phyloP scores from a whole-genome alignment of 495 filamentous ascomycete species.

The Alectoria sarmentosa region DNA sequence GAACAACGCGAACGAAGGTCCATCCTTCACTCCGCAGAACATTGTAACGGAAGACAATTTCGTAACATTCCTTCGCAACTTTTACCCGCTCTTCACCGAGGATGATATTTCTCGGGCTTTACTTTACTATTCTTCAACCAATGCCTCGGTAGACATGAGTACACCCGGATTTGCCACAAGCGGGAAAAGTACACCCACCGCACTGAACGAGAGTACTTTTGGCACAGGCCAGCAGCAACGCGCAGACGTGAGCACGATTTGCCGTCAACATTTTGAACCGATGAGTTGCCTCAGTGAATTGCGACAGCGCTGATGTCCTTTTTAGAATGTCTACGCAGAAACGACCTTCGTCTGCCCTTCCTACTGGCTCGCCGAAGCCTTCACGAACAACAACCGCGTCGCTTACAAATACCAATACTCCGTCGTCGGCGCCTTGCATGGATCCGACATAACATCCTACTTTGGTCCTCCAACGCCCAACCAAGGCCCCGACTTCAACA shows the following conservation, averaged over 20 bases:
- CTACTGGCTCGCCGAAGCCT: conserved; percentile 58
- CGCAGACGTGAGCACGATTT: conserved; percentile 31
- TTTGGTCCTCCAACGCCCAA: conserved; percentile 35
- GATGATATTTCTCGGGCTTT: conserved; percentile 40
- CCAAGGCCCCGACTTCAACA: conserved; percentile 31
- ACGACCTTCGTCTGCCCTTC: conserved; percentile 55
- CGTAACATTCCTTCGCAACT: conserved; percentile 35
- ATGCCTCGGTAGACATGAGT: conserved; percentile 26
- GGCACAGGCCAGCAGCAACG: conserved; percentile 47
- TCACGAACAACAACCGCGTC: conserved; percentile 31
- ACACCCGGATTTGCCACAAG: conserved; percentile 37
- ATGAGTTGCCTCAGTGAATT: too few relatives aligned
- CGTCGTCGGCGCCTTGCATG: conserved; percentile 52
- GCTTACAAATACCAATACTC: conserved; percentile 57
- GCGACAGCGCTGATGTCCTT: too few relatives aligned
- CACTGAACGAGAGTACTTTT: conserved; percentile 41
- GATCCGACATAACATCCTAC: conserved; percentile 45
- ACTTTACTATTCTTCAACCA: conserved; percentile 39
- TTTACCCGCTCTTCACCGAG: conserved; percentile 45
- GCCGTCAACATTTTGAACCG: too few relatives aligned
- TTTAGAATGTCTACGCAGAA: conserved; percentile 56
- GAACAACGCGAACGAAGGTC: conserved; percentile 50
- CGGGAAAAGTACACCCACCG: conserved; percentile 39
- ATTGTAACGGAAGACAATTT: conserved; percentile 43
- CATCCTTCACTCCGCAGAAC: conserved; percentile 43